Percentiles rank a stretch among this genome's conserved stretches.
Conservation (phyloP, 192 early-diverging fungal genomes). For the Coemansia interrupta region DNA sequence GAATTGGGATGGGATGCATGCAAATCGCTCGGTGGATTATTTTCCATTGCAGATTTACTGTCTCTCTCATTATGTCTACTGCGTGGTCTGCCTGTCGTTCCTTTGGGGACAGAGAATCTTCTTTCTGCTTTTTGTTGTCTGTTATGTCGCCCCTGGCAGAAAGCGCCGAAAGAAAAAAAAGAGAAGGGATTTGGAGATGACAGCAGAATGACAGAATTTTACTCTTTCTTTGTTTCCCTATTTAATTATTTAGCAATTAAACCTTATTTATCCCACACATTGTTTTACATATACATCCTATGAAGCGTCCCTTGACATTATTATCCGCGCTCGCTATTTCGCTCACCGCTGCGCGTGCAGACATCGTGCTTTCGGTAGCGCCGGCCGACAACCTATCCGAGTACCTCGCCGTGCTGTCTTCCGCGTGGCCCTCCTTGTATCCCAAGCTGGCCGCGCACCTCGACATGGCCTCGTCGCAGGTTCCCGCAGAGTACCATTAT, state of each 20-base stretch:
- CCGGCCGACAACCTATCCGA: conserved; percentile 17
- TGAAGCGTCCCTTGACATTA: too few species aligned
- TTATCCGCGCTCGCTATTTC: too few species aligned
- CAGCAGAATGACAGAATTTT: background rate
- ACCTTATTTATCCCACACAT: background rate
- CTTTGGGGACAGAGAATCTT: background rate
- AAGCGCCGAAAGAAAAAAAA: too few species aligned
- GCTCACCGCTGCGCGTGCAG: conserved; percentile 9
- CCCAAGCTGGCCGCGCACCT: conserved; percentile 25
- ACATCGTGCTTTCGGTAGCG: conserved; percentile 42
- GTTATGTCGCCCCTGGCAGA: too few species aligned
- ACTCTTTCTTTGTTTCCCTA: background rate
- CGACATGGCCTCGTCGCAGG: conserved; percentile 20
- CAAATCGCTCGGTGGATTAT: too few species aligned
- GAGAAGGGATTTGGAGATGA: too few species aligned
- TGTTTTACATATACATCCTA: background rate
- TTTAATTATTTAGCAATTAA: background rate
- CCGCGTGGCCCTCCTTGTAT: conserved; percentile 36
- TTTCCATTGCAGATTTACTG: too few species aligned
- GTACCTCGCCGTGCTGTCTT: conserved; percentile 34
- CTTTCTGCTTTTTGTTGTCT: background rate
- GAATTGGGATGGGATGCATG: background rate
- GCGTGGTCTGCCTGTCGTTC: background rate
- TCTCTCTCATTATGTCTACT: too few species aligned
- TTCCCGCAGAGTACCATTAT: conserved; percentile 39